Evolutionary conservation across 345 rosid species (phyloP), one percentile per base, ranked within the genome.

Genomic region (Ceriops tagal): DNA sequence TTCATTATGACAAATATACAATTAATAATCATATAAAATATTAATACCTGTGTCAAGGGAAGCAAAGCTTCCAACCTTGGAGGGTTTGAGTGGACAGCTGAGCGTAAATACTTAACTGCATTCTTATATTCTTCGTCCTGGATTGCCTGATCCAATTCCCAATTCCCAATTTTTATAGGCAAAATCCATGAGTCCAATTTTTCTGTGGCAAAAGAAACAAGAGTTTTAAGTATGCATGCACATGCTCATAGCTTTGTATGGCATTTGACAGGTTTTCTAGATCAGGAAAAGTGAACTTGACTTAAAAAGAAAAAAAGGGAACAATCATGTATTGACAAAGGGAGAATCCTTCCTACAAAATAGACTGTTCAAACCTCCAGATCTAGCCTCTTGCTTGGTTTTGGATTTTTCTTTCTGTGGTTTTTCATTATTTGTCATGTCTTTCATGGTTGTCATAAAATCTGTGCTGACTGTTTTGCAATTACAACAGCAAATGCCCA

Each of bases 31-130:
- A 56, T 21, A 15, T 22, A 56, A 22, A 56, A 22, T 27, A 22
- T 8, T 19, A 55, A 66, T 76, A 93, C 97, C 90, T 93, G 92
- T 70, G 84, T 71, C 77, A 93, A 77, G 57, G 98, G 96, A 82
- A 85, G 89, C 32, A 93, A 79, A 21, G 92, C 95, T 28, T 80
- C 81, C 59, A 84, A 73, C 26, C 73, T 69, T 57, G 81, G 73
- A 7, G 71, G 72, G 8, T 80, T 76, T 20, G 87, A 81, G 71
- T 73, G 34, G 52, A 86, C 68, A 72, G 92, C 85, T 60, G 70
- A 73, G 61, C 55, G 87, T 43, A 93, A 56, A 82, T 84, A 70
- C 82, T 79, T 86, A 67, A 91, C 64, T 5, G 98, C 95, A 47
- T 85, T 84, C 70, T 82, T 83, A 68, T 83, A 89, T 59, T 85